Conservation (phyloP, 2,329 filamentous ascomycete species). For the Peltaster fructicola region DNA sequence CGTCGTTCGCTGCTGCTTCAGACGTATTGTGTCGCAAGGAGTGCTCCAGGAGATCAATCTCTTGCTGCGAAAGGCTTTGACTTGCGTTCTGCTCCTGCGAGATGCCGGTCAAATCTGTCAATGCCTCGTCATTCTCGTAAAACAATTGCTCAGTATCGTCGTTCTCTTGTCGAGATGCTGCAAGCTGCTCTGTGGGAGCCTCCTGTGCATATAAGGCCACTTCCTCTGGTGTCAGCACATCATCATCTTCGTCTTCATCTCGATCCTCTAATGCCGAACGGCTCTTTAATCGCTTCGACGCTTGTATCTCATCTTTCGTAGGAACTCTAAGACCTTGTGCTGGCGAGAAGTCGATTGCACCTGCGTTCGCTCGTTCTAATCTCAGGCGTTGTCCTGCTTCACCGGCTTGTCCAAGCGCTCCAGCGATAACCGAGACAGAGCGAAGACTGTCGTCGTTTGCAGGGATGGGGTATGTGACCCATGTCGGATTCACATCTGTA, state of each 20-base stretch:
- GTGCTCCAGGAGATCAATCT: too few relatives aligned
- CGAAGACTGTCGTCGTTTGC: conserved; percentile 93
- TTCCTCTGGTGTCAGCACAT: conserved; percentile 3
- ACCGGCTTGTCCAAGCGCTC: conserved; percentile 70
- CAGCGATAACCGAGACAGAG: conserved; percentile 62
- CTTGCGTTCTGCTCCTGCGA: too few relatives aligned
- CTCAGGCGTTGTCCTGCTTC: conserved; percentile 56
- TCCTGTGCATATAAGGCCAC: conserved; percentile 1
- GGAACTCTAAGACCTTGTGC: conserved; percentile 16
- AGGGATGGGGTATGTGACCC: conserved; percentile 91
- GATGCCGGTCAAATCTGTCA: too few relatives aligned
- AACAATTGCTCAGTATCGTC: conserved; percentile 1
- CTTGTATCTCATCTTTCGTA: conserved; percentile 3
- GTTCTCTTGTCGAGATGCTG: too few relatives aligned
- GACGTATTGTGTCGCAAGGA: too few relatives aligned
- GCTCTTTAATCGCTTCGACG: conserved; percentile 3
- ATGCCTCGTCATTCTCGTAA: too few relatives aligned
- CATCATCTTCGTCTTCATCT: conserved; percentile 6
- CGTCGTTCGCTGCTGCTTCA: too few relatives aligned
- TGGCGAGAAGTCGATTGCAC: conserved; percentile 41
- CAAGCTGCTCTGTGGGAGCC: not conserved
- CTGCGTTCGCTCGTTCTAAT: conserved; percentile 41
- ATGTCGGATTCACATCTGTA: conserved; percentile 79
- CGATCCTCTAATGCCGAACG: not conserved
- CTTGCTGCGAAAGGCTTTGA: too few relatives aligned